Percentiles rank a stretch among this genome's conserved stretches.
phyloP scores from a whole-genome alignment of 495 filamentous ascomycete species.

The Sordaria brevicollis region DNA sequence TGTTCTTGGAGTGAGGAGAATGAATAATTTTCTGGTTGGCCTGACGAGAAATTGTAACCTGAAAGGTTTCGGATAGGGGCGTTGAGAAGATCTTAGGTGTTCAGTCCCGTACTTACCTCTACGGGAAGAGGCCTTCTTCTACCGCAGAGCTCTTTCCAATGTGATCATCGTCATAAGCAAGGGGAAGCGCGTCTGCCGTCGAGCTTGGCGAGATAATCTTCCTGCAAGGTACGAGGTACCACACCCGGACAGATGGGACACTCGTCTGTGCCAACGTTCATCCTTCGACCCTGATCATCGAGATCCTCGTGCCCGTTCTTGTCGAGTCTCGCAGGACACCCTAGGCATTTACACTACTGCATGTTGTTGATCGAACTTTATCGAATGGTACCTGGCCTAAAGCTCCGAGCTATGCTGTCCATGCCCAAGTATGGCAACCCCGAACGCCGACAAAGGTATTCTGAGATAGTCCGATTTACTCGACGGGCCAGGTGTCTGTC shows the following conservation, averaged over 20 bases:
- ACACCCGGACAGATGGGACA: neutral
- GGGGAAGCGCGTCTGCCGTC: neutral
- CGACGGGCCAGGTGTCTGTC: neutral
- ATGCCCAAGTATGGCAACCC: neutral
- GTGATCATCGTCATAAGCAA: neutral
- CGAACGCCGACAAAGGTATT: neutral
- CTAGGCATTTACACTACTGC: neutral
- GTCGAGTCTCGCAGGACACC: neutral
- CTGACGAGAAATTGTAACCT: too few relatives aligned
- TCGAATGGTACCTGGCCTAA: neutral
- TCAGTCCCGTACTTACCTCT: neutral
- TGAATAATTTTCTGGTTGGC: too few relatives aligned
- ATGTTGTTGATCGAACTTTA: neutral
- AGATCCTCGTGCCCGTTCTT: neutral
- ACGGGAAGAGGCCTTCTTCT: neutral
- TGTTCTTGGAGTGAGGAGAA: too few relatives aligned
- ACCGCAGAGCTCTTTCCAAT: neutral
- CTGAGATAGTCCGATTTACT: neutral
- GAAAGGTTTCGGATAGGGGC: conserved; percentile 2
- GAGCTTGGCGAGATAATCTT: neutral
- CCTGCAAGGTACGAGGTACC: neutral
- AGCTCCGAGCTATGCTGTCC: neutral
- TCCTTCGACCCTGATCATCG: neutral
- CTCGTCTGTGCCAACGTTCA: neutral
- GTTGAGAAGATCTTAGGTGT: neutral